Percentiles rank a stretch among this genome's conserved stretches.
Conservation (phyloP, 176 grass and related monocot species). For the Saccharum spontaneum region DNA sequence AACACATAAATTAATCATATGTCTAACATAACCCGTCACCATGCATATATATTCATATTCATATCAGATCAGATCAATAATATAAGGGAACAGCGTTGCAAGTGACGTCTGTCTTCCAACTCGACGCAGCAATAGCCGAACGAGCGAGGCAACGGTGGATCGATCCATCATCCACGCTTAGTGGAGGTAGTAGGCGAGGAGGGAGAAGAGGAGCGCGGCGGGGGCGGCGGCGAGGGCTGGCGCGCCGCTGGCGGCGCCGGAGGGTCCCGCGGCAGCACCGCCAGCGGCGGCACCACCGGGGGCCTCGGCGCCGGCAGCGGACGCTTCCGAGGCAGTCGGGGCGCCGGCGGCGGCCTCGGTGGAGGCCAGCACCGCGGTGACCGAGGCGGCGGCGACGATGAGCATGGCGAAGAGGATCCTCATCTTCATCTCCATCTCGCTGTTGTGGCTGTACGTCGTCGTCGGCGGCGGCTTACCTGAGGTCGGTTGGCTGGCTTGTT, state of each 20-base stretch:
- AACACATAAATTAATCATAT: not conserved
- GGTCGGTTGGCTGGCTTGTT: not conserved
- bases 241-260: not conserved
- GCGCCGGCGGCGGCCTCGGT: not conserved
- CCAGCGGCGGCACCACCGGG: not conserved
- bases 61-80: not conserved
- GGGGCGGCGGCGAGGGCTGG: not conserved
- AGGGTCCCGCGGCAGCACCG: not conserved
- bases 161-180: not conserved
- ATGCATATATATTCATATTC: not conserved
- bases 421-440: slow-evolving; percentile 45
- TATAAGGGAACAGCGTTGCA: not conserved
- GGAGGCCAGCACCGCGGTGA: slow-evolving; percentile 26
- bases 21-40: not conserved
- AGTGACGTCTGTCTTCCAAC: not conserved
- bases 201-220: slow-evolving; percentile 30
- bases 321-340: not conserved
- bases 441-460: not conserved
- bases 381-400: not conserved
- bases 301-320: not conserved
- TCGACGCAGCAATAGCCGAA: not conserved
- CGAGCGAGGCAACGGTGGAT: not conserved
- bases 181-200: slow-evolving; percentile 54
- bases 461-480: not conserved
- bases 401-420: slow-evolving; percentile 32